phyloP scores from a whole-genome alignment of 2,329 filamentous ascomycete genomes.

The Microdochium paspali region DNA sequence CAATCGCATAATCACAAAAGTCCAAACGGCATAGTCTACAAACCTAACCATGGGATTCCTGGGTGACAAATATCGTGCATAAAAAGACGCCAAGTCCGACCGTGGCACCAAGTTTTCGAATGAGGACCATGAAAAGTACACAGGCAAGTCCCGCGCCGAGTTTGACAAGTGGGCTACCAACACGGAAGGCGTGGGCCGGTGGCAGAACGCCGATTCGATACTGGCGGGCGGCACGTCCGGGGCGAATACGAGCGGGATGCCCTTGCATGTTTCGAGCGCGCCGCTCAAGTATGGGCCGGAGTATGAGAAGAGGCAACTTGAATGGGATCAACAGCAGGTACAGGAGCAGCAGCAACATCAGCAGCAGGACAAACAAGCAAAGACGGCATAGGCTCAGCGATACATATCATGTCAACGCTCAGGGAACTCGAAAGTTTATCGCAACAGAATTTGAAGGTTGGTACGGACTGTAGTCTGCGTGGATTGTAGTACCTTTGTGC shows the following conservation, averaged over 20 bases:
- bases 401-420: too few relatives aligned
- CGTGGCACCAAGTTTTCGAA: conserved; percentile 20
- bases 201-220: background rate
- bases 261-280: background rate
- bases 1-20: too few relatives aligned
- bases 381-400: too few relatives aligned
- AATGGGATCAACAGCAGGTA: background rate
- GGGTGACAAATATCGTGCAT: conserved; percentile 8
- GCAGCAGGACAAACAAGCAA: too few relatives aligned
- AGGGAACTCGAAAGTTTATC: too few relatives aligned
- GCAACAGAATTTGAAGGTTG: too few relatives aligned
- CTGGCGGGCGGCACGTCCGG: background rate
- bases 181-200: conserved; percentile 24
- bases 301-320: background rate
- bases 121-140: conserved; percentile 29
- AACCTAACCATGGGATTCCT: background rate
- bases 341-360: too few relatives aligned
- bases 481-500: too few relatives aligned
- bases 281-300: background rate
- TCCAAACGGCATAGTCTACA: too few relatives aligned
- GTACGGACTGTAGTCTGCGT: too few relatives aligned
- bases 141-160: conserved; percentile 22
- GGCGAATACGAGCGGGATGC: background rate
- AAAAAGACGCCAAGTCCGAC: conserved; percentile 9
- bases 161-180: conserved; percentile 26